Percentiles rank a stretch among this genome's conserved stretches.
phyloP scores from a whole-genome alignment of 345 rosid genomes.

The Eucalyptus marginata region DNA sequence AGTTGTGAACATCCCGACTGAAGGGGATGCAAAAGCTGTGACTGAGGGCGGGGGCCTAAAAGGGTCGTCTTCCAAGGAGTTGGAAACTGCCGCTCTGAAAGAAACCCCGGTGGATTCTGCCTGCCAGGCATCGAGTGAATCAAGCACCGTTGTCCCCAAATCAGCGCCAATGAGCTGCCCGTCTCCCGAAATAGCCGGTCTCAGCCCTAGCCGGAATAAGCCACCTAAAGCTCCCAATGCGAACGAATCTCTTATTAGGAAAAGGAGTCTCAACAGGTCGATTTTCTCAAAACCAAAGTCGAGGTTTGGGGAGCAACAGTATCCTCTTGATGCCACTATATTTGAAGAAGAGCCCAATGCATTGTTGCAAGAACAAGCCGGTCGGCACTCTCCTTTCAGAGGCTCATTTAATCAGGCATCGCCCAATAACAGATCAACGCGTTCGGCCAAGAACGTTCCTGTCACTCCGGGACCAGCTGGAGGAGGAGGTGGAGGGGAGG shows the following conservation, averaged over 20 bases:
- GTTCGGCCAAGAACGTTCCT: constrained; percentile 14
- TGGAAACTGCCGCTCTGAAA: not conserved
- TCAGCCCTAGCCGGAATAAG: constrained; percentile 28
- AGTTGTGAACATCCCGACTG: constrained; percentile 37
- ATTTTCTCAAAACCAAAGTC: constrained; percentile 64
- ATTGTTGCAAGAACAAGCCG: constrained; percentile 18
- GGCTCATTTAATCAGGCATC: constrained; percentile 26
- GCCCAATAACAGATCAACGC: constrained; percentile 23
- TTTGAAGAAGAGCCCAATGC: constrained; percentile 23
- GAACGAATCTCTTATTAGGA: constrained; percentile 19
- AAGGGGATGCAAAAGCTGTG: constrained; percentile 5
- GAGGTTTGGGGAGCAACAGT: constrained; percentile 63
- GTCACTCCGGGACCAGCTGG: constrained; percentile 19
- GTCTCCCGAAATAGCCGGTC: constrained; percentile 42
- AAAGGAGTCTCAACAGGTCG: constrained; percentile 41
- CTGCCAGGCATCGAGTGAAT: not conserved
- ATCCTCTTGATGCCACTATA: constrained; percentile 7
- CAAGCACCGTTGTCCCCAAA: constrained; percentile 11
- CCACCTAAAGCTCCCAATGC: constrained; percentile 47
- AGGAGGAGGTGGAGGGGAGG: constrained; percentile 47
- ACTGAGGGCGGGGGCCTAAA: not conserved
- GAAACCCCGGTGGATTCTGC: not conserved
- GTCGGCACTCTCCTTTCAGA: constrained; percentile 20
- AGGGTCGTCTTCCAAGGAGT: constrained; percentile 3
- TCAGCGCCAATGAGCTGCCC: constrained; percentile 9